Percentiles rank a stretch among this genome's conserved stretches.
These are phyloP conservation scores for Amauroascus niger DNA, from an alignment of 2,329 filamentous ascomycete species.

Conservation along the genomic window DNA sequence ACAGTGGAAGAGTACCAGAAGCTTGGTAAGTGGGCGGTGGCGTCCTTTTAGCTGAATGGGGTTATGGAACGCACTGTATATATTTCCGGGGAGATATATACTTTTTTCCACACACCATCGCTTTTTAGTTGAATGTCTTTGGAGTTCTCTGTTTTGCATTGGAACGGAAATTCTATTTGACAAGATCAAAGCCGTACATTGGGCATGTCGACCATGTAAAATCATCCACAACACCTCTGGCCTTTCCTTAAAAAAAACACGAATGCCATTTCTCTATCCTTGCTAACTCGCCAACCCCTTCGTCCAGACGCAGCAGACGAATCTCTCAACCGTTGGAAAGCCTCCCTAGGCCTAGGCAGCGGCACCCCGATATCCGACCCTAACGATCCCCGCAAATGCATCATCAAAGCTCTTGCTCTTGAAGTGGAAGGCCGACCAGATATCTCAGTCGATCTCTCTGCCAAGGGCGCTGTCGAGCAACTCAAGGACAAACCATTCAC, in stretches of 20 bases:
- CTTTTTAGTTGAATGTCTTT: not conserved
- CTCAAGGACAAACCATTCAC: slow-evolving; percentile 91
- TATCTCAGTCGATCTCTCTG: slow-evolving; percentile 78
- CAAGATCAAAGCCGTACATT: not conserved
- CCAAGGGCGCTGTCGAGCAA: slow-evolving; percentile 59
- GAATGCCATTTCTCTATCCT: slow-evolving; percentile 11
- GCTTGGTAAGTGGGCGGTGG: slow-evolving; percentile 57
- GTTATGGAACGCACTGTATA: not conserved
- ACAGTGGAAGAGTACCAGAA: slow-evolving; percentile 88
- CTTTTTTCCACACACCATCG: not conserved
- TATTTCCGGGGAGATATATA: not conserved
- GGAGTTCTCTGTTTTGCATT: not conserved
- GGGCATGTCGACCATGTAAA: not conserved
- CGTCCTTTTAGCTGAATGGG: not conserved
- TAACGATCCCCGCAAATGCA: slow-evolving; percentile 78
- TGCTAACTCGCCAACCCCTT: not conserved
- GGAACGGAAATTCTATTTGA: not conserved
- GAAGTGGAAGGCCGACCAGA: slow-evolving; percentile 72
- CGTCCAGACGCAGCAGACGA: slow-evolving; percentile 63
- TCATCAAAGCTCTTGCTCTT: slow-evolving; percentile 84
- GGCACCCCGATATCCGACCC: slow-evolving; percentile 63
- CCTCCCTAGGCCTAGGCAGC: slow-evolving; percentile 74
- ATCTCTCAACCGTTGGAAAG: slow-evolving; percentile 94
- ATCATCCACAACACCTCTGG: not conserved
- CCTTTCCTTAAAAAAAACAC: not conserved